A percentile compares a stretch with the other conserved stretches of the same genome.
These are phyloP conservation scores for Dicorynia guianensis DNA, from an alignment of 306 rosid genomes.

Conservation along the genomic window DNA sequence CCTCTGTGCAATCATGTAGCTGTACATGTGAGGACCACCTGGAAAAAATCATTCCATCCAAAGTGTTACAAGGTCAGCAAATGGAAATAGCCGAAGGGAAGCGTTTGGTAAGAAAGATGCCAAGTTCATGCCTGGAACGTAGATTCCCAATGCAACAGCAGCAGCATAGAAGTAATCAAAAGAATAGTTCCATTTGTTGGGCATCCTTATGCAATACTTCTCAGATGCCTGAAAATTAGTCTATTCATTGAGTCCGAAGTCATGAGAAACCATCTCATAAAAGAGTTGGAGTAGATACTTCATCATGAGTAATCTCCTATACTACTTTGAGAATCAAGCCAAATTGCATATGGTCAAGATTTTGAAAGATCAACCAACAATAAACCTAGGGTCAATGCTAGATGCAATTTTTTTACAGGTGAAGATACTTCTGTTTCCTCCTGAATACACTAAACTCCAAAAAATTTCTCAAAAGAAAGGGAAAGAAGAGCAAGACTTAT, in stretches of 20 bases:
- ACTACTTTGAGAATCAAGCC: not conserved
- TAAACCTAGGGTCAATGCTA: not conserved
- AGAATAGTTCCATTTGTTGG: conserved; percentile 86
- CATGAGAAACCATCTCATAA: conserved; percentile 26
- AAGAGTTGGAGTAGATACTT: conserved; percentile 17
- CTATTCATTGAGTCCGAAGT: conserved; percentile 2
- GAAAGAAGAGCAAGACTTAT: too few relatives aligned
- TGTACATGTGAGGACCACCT: conserved; percentile 79
- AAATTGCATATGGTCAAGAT: not conserved
- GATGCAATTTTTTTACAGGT: not conserved
- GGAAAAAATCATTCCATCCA: conserved; percentile 42
- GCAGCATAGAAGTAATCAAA: conserved; percentile 70
- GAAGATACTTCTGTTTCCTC: not conserved
- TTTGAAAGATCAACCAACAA: conserved; percentile 15
- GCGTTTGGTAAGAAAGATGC: conserved; percentile 27
- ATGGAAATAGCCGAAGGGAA: not conserved
- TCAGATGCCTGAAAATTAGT: conserved; percentile 65
- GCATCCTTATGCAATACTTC: conserved; percentile 78
- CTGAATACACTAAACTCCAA: too few relatives aligned
- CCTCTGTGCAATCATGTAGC: conserved; percentile 77
- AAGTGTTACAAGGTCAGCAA: conserved; percentile 20
- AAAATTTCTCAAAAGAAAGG: too few relatives aligned
- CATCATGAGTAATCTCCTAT: not conserved
- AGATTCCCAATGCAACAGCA: conserved; percentile 54
- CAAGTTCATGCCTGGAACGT: conserved; percentile 69